Conservation (phyloP, 441 rosid species). For the Euphorbia schlechtendalii region DNA sequence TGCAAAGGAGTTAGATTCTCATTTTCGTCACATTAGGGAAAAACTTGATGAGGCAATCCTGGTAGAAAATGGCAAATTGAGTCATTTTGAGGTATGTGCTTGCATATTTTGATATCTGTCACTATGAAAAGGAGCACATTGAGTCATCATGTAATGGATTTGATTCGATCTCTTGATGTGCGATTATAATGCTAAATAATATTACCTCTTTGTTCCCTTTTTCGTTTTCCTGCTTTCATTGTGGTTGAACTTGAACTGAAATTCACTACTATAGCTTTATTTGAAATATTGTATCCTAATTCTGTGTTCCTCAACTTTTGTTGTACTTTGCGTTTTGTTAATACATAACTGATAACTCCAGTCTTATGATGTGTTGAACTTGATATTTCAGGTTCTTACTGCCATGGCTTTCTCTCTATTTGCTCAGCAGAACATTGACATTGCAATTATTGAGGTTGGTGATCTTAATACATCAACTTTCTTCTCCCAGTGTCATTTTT, state of each 20-base stretch:
- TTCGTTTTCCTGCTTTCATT: background rate
- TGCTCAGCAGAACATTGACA: conserved; percentile 57
- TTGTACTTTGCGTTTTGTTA: background rate
- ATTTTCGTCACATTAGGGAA: conserved; percentile 43
- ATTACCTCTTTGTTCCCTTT: background rate
- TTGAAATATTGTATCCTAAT: background rate
- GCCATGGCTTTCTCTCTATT: conserved; percentile 67
- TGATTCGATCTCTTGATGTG: background rate
- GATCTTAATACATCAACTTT: conserved; percentile 2
- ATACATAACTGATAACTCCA: background rate
- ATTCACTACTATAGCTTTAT: background rate
- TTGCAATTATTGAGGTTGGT: conserved; percentile 75
- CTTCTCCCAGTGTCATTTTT: conserved; percentile 1
- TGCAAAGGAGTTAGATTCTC: conserved; percentile 43
- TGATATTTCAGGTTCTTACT: conserved; percentile 59
- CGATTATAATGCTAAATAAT: background rate
- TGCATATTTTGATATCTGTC: background rate
- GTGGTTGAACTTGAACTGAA: background rate
- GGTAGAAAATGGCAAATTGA: conserved; percentile 53
- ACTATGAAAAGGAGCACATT: background rate
- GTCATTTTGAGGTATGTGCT: conserved; percentile 76
- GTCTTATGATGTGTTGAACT: background rate
- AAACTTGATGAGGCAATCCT: conserved; percentile 52
- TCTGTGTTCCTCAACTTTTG: background rate
- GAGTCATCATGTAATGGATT: no score